Conservation (phyloP, 331 rosid species). For the Quercus lobata region DNA sequence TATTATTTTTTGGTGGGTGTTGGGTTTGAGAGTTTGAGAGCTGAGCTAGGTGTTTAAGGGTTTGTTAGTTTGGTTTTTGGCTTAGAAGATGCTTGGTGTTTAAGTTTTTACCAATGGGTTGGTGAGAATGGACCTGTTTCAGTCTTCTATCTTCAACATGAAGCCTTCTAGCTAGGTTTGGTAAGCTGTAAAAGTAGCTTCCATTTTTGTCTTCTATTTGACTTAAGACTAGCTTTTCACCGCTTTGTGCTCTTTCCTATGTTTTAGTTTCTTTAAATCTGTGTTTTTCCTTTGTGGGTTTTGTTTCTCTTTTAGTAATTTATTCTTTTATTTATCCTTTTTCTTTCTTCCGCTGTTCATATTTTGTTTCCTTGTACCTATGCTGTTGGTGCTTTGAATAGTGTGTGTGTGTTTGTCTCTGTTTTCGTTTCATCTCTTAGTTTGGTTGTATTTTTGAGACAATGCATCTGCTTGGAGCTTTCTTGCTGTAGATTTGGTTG, state of each 20-base stretch:
- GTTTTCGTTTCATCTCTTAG: slow-evolving; percentile 25
- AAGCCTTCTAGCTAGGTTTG: slow-evolving; percentile 65
- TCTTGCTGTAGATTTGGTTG: neutral
- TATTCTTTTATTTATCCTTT: slow-evolving; percentile 8
- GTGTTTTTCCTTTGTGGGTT: slow-evolving; percentile 24
- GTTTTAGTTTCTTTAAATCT: slow-evolving; percentile 21
- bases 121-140: slow-evolving; percentile 75
- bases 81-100: slow-evolving; percentile 66
- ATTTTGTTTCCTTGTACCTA: slow-evolving; percentile 21
- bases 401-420: slow-evolving; percentile 16
- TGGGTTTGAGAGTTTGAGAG: slow-evolving; percentile 10
- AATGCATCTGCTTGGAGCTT: slow-evolving; percentile 8
- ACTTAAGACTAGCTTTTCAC: slow-evolving; percentile 24
- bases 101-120: slow-evolving; percentile 73
- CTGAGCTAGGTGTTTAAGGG: slow-evolving; percentile 31
- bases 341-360: neutral
- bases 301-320: neutral
- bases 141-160: slow-evolving; percentile 57
- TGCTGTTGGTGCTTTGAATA: slow-evolving; percentile 7
- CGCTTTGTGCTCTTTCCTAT: slow-evolving; percentile 25
- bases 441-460: slow-evolving; percentile 5
- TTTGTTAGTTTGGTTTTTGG: slow-evolving; percentile 26
- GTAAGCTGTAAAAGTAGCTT: slow-evolving; percentile 55
- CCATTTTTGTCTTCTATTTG: slow-evolving; percentile 48
- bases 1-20: slow-evolving; percentile 15